These are phyloP conservation scores for Akebia trifoliata DNA, from an alignment of 164 flowering plant genomes.

Conservation along the genomic window DNA sequence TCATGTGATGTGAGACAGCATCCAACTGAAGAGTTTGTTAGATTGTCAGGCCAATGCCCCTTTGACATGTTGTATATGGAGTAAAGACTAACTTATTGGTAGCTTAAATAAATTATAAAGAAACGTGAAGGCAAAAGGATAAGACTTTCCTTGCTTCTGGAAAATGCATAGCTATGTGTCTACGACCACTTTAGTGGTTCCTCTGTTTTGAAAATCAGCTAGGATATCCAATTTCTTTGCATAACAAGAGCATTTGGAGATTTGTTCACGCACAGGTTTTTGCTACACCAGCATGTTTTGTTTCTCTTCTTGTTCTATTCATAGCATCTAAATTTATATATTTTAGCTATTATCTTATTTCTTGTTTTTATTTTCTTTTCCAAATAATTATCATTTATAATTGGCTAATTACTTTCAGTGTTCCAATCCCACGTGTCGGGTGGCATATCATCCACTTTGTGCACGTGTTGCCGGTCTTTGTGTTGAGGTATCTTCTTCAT, in stretches of 20 bases:
- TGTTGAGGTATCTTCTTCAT: slow-evolving; percentile 63
- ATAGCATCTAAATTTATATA: background rate
- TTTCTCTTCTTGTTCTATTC: background rate
- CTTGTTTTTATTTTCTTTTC: background rate
- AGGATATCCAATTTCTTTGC: background rate
- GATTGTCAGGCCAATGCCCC: background rate
- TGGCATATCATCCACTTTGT: slow-evolving; percentile 99
- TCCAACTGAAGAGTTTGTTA: too few species aligned
- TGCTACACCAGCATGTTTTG: background rate
- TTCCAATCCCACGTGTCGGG: slow-evolving; percentile 75
- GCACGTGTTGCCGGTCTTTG: slow-evolving; percentile 99
- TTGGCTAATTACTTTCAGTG: slow-evolving; percentile 45
- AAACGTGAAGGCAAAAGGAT: background rate
- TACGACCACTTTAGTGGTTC: background rate
- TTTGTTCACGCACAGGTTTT: background rate
- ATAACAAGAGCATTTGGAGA: background rate
- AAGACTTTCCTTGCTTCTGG: background rate
- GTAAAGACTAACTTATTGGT: background rate
- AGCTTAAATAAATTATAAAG: background rate
- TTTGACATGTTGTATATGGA: background rate
- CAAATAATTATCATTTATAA: background rate
- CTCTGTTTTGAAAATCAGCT: background rate
- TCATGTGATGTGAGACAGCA: too few species aligned
- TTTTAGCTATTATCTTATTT: background rate
- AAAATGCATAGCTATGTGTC: background rate